These are phyloP conservation scores for Yamadazyma taylorii DNA, from an alignment of 1,139 yeast species.

Conservation along the genomic window DNA sequence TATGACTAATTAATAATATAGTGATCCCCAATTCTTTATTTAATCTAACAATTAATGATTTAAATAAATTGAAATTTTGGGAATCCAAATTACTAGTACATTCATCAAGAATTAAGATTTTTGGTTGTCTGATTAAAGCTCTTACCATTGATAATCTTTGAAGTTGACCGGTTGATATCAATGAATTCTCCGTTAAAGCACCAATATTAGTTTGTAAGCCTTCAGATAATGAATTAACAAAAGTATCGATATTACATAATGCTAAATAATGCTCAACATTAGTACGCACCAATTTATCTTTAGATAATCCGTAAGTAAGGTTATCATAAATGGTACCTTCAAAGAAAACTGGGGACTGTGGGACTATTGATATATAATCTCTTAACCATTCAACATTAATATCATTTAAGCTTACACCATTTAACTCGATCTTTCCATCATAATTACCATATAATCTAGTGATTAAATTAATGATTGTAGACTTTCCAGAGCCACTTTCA, in stretches of 20 bases:
- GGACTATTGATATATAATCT: slow-evolving; percentile 58
- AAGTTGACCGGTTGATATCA: slow-evolving; percentile 78
- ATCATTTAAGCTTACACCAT: slow-evolving; percentile 41
- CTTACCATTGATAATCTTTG: slow-evolving; percentile 78
- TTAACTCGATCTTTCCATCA: slow-evolving; percentile 33
- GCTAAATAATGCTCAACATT: slow-evolving; percentile 44
- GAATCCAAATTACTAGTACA: slow-evolving; percentile 79
- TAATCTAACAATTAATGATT: slow-evolving; percentile 41
- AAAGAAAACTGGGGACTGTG: slow-evolving; percentile 66
- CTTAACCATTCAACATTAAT: slow-evolving; percentile 53
- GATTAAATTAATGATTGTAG: slow-evolving; percentile 59
- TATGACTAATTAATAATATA: slow-evolving; percentile 60
- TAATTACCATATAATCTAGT: slow-evolving; percentile 49
- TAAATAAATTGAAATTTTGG: slow-evolving; percentile 43
- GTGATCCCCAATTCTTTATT: slow-evolving; percentile 29
- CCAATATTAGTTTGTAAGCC: slow-evolving; percentile 62
- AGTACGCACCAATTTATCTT: slow-evolving; percentile 23
- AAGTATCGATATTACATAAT: slow-evolving; percentile 50
- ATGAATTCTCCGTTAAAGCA: slow-evolving; percentile 37
- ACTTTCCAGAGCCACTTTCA: slow-evolving; percentile 79
- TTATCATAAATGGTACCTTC: slow-evolving; percentile 70
- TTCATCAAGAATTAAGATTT: slow-evolving; percentile 69
- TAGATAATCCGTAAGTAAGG: slow-evolving; percentile 57
- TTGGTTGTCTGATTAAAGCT: slow-evolving; percentile 64
- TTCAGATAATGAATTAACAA: slow-evolving; percentile 52